Percentiles rank a stretch among this genome's conserved stretches.
Evolutionary conservation across 768 basidiomycete genomes (phyloP).

Genomic region (Pisolithus marmoratus): DNA sequence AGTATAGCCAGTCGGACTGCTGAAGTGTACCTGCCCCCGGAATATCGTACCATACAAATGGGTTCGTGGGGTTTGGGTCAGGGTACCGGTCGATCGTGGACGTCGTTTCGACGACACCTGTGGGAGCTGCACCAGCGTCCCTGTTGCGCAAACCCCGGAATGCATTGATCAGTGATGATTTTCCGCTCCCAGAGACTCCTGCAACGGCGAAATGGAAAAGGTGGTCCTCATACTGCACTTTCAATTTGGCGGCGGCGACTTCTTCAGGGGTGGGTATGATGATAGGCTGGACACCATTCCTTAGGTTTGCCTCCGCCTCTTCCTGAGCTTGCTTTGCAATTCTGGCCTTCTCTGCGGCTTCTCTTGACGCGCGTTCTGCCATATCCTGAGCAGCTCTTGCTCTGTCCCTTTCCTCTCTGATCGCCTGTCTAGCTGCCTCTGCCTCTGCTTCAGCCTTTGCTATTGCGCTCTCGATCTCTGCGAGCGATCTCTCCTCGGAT

Average conservation of each 20-base stretch:
- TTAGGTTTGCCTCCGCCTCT: conserved; percentile 4
- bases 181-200: conserved; percentile 21
- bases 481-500: neutral
- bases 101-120: conserved; percentile 22
- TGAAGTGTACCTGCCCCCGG: conserved; percentile 23
- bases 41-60: conserved; percentile 24
- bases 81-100: conserved; percentile 13
- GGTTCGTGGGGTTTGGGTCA: conserved; percentile 13
- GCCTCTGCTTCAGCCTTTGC: neutral
- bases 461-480: neutral
- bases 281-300: conserved; percentile 11
- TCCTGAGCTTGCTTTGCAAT: conserved; percentile 1
- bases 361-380: neutral
- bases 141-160: conserved; percentile 20
- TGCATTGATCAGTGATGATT: conserved; percentile 27
- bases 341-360: neutral
- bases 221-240: conserved; percentile 11
- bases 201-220: conserved; percentile 24
- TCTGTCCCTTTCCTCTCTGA: conserved; percentile 2
- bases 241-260: conserved; percentile 1
- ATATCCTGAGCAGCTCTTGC: neutral
- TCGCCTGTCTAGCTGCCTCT: neutral
- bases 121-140: conserved; percentile 13
- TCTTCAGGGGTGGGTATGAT: conserved; percentile 14
- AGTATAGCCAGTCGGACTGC: conserved; percentile 23